phyloP scores from a whole-genome alignment of 208 protist species.

The Trypanosoma rangeli region DNA sequence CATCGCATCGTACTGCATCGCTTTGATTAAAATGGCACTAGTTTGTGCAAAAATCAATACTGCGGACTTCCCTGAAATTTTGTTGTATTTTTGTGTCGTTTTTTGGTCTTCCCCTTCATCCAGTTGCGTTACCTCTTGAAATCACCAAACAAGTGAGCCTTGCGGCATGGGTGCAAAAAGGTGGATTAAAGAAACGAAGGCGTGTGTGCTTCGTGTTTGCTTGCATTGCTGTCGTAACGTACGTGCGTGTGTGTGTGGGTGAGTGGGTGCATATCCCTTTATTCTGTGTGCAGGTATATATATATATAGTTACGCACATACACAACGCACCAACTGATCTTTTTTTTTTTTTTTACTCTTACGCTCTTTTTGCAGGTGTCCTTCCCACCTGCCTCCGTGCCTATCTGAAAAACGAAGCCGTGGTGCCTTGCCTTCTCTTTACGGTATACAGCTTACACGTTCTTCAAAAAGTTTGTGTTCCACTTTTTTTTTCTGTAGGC shows the following conservation, averaged over 20 bases:
- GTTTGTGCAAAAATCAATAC: too few species aligned
- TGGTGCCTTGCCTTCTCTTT: neutral
- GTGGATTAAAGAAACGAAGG: neutral
- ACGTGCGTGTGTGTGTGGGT: too few species aligned
- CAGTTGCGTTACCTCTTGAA: too few species aligned
- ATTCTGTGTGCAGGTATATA: too few species aligned
- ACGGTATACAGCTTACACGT: neutral
- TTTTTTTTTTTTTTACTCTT: neutral
- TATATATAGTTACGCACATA: neutral
- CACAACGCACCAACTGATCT: neutral
- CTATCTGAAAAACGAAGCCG: neutral
- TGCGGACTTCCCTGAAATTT: neutral
- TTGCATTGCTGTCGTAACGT: neutral
- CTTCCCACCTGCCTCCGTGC: neutral
- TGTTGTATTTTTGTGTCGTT: neutral
- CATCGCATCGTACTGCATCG: neutral
- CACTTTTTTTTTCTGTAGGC: neutral
- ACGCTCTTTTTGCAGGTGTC: neutral
- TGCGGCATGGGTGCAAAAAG: neutral
- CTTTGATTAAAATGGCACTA: neutral
- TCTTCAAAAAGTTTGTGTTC: neutral
- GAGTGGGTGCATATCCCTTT: too few species aligned
- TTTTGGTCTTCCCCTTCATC: too few species aligned
- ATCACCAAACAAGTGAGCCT: neutral
- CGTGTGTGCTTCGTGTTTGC: neutral